Conservation (phyloP, 2,329 filamentous ascomycete genomes). For the Aspergillus chevalieri region DNA sequence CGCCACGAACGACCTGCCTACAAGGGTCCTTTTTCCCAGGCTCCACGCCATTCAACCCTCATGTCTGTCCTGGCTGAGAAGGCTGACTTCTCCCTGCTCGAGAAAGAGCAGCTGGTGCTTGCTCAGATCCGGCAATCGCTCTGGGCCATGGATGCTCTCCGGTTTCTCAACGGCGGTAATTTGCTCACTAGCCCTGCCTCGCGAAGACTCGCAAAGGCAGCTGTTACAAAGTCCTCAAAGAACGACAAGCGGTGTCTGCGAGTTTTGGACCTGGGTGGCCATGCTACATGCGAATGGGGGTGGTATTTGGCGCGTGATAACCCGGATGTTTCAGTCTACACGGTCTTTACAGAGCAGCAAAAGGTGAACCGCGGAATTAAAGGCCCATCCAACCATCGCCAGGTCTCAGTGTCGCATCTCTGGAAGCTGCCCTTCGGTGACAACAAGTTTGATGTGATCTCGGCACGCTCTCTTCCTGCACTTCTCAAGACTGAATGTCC, state of each 20-base stretch:
- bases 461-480: constrained; percentile 77
- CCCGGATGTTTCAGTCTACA: constrained; percentile 79
- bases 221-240: constrained; percentile 14
- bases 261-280: constrained; percentile 81
- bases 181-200: constrained; percentile 52
- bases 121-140: constrained; percentile 58
- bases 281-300: constrained; percentile 84
- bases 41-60: constrained; percentile 62
- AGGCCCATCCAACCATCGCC: constrained; percentile 80
- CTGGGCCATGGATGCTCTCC: constrained; percentile 59
- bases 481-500: constrained; percentile 66
- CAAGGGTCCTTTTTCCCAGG: constrained; percentile 64
- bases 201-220: constrained; percentile 28
- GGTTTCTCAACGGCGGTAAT: constrained; percentile 55
- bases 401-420: constrained; percentile 69
- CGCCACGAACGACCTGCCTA: constrained; percentile 64
- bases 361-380: constrained; percentile 68
- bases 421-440: constrained; percentile 79
- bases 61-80: constrained; percentile 53
- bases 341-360: constrained; percentile 71
- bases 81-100: constrained; percentile 39
- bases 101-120: constrained; percentile 76
- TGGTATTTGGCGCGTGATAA: constrained; percentile 88
- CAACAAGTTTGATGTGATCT: constrained; percentile 85
- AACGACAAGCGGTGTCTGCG: constrained; percentile 44